Base-by-base conservation (phyloP, 169 alveolate species). In the Eimeria falciformis region DNA sequence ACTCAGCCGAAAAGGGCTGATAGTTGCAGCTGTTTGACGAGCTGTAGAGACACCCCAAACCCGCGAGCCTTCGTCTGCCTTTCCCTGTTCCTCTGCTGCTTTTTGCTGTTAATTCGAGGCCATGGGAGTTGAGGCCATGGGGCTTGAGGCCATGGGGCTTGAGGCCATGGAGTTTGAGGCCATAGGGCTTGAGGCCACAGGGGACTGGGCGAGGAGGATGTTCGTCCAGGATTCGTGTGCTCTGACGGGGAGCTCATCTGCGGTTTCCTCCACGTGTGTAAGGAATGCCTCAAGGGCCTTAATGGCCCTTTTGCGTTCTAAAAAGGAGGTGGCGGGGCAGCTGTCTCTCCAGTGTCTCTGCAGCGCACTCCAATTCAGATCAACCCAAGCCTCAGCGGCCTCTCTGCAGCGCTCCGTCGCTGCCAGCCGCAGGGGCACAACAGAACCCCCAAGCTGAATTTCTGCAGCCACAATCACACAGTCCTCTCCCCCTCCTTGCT, bases 391-490 rank as follows among this genome's bases (percentile, higher is more conserved):
- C 9, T 14, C 71, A n/a, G 71, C 71, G 5, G 71, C 71, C 5
- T 58, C 71, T 7, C 27, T n/a, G 71, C 71, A 58, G 71, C 71
- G 18, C 71, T 58, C 71, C 18, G 71, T 58, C 33, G 71, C 71
- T 14, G 11, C 29, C 71, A 58, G 71, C 71, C 25, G 18, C 71
- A 58, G 71, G 9, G 25, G 71, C 11, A 7, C 9, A 7, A 9
- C 9, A 14, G 33, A 27, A 9, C 33, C 18, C 33, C 71, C 71
- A 7, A 58, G 33, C 5, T 14, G 29, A 5, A 58, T 58, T 27
- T 58, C 71, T 27, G 71, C 71, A 5, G 25, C 71, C 71, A 58
- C 29, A 58, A 58, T 58, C 9, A 21, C 29, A 27, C 71, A 58
- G 29, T 58, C 71, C 29, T 21, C 25, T 5, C 58, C 14, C 21